Evolutionary conservation across 331 rosid genomes (phyloP), one percentile per base, ranked within the genome.

Genomic region (Phaseolus coccineus): DNA sequence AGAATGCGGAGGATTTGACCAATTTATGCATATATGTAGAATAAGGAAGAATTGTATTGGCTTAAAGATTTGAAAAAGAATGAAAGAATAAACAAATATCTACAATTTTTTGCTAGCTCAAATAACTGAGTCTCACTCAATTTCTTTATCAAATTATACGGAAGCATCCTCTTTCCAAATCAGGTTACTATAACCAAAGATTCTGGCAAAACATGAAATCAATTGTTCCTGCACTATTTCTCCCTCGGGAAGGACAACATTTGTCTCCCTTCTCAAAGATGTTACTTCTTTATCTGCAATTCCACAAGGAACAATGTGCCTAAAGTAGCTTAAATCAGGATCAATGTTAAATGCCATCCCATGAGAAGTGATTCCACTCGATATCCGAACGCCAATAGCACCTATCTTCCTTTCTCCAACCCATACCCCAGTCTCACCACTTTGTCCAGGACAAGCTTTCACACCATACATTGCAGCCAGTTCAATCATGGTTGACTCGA

Each of bases 231-330:
- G 87, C 68, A 91, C 65, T 59, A 85, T 83, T 72, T 85, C 91
- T 69, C 88, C 91, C 11, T 64, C 44, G 25, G 96, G 97, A 79
- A 88, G 91, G 56, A 7, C 83, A 35, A 15, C 4, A 62, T 79
- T 56, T 9, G 88, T 83, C 84, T 90, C 98, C 86, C 77, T 90
- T 80, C 86, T 84, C 87, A 91, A 83, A 81, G 97, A 90, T 6
- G 96, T 94, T 47, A 94, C 90, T 67, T 86, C 91, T 89, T 91
- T 90, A 85, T 90, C 76, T 2, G 89, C 71, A 42, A 91, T 88
- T 71, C 98, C 97, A 77, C 98, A 94, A 28, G 98, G 98, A 71
- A 91, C 91, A 65, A 94, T 91, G 75, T 90, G 89, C 84, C 81
- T 84, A 80, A 90, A 91, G 80, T 84, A 92, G 73, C 71, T 82